Evolutionary conservation across 1,284 basidiomycete species (phyloP).

Genomic region (Cystobasidiaceae sp.): DNA sequence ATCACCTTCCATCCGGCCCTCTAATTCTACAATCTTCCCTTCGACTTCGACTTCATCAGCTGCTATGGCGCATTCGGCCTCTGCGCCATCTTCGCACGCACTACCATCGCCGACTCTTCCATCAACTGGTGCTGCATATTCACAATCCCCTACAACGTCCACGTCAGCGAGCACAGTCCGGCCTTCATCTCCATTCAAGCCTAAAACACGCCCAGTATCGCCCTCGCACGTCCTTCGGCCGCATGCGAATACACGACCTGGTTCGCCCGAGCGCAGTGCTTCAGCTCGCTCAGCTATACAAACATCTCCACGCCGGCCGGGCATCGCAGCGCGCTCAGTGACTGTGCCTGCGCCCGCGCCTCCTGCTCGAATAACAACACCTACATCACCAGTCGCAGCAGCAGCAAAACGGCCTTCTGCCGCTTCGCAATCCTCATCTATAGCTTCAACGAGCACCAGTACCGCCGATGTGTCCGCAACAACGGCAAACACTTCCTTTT

Average conservation of each 20-base stretch:
- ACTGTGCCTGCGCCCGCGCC: neutral
- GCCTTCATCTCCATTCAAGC: neutral
- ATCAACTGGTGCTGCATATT: neutral
- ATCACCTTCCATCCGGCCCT: conserved; percentile 10
- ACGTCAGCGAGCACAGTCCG: neutral
- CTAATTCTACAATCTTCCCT: neutral
- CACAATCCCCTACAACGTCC: neutral
- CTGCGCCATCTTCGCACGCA: neutral
- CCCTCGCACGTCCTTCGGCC: neutral
- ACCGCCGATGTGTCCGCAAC: neutral
- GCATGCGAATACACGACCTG: too few species aligned
- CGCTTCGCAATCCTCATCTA: conserved; percentile 18
- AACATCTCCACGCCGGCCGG: too few species aligned
- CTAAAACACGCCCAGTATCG: neutral
- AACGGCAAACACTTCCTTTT: neutral
- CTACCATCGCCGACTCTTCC: neutral
- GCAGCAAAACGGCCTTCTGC: conserved; percentile 14
- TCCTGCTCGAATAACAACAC: neutral
- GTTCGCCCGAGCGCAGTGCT: too few species aligned
- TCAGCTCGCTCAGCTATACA: too few species aligned
- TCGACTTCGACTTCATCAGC: too few species aligned
- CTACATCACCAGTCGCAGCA: neutral
- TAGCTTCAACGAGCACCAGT: neutral
- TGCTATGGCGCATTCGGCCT: too few species aligned
- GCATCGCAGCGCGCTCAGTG: neutral